Evolutionary conservation across 139 green algal genomes (phyloP).

Genomic region (Haematococcus sp.): DNA sequence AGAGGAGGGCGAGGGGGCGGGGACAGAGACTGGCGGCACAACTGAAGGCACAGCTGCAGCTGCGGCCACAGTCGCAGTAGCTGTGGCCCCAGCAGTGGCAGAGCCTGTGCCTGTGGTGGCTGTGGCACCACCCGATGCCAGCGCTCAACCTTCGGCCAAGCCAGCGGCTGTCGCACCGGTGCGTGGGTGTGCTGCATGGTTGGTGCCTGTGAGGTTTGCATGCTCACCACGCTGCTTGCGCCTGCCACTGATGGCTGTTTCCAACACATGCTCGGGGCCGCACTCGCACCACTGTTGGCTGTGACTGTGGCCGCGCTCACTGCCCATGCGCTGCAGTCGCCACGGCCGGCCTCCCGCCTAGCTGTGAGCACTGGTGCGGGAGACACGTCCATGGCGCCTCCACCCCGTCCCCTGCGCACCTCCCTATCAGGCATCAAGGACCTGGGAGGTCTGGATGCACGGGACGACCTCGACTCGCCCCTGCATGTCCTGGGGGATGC

Average conservation of each 20-base stretch:
- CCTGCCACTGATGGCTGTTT: too few relatives aligned
- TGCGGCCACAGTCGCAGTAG: too few relatives aligned
- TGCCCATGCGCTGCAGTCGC: too few relatives aligned
- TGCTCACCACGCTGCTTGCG: too few relatives aligned
- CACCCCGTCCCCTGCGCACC: not conserved
- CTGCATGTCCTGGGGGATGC: constrained; percentile 38
- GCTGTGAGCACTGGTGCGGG: too few relatives aligned
- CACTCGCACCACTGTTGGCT: too few relatives aligned
- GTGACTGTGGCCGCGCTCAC: too few relatives aligned
- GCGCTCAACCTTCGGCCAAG: not conserved
- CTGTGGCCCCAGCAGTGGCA: not conserved
- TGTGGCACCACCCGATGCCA: not conserved
- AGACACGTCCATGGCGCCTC: too few relatives aligned
- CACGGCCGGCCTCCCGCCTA: too few relatives aligned
- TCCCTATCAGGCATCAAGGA: not conserved
- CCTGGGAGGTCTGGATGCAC: not conserved
- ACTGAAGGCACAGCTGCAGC: not conserved
- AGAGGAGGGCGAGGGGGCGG: constrained; percentile 10
- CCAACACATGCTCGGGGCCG: too few relatives aligned
- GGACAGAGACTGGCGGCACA: not conserved
- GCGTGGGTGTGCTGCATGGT: not conserved
- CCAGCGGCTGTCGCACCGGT: not conserved
- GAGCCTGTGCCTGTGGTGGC: not conserved
- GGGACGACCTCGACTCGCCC: constrained; percentile 20
- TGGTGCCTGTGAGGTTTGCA: not conserved